Evolutionary conservation across 2,329 filamentous ascomycete genomes (phyloP), one percentile per base, ranked within the genome.

Genomic region (Colletotrichum tamarilloi): DNA sequence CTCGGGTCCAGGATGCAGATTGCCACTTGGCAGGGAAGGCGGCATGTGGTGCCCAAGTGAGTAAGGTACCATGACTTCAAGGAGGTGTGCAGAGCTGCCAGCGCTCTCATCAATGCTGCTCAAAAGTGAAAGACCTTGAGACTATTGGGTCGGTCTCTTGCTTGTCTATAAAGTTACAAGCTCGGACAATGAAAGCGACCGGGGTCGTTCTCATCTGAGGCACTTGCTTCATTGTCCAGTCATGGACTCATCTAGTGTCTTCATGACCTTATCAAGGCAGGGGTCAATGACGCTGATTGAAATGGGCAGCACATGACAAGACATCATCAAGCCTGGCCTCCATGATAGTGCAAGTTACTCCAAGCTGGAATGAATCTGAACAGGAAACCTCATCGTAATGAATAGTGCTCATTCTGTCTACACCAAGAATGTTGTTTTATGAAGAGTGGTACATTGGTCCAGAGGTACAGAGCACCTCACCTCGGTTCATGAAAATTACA

Each of bases 11-110:
- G 38, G 57, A 62, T 70, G 35, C 56, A 66, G 67, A 66, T 71
- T 73, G 71, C 71, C 71, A 62, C 56, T 52, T 56, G 67, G 62
- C 55, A 71, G 71, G 71, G 67, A 62, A 71, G 19, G 67, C 66
- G 26, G 67, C 71, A 62, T 65, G 16, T 52, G 55, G 56, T 56
- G 26, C n/a, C 46, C 7, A 49, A 35, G 56, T 66, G 60, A 73
- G 52, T 12, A 12, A 35, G 32, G 32, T n/a, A 60, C 53, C 53
- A 53, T 60, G 28, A 16, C 38, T 38, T 19, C 19, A 49, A 49
- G 8, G 19, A 49, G 42, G 42, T 49, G 28, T 57, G 67, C 67
- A 64, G 59, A 64, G 35, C 35, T n/a, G 62, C 46, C 59, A 9
- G 16, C 38, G 35, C 38, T 8, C 16, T n/a, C 14, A 62, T 49